Evolutionary conservation across 352 stramenopile species (phyloP).

Genomic region (Lagenidium giganteum): DNA sequence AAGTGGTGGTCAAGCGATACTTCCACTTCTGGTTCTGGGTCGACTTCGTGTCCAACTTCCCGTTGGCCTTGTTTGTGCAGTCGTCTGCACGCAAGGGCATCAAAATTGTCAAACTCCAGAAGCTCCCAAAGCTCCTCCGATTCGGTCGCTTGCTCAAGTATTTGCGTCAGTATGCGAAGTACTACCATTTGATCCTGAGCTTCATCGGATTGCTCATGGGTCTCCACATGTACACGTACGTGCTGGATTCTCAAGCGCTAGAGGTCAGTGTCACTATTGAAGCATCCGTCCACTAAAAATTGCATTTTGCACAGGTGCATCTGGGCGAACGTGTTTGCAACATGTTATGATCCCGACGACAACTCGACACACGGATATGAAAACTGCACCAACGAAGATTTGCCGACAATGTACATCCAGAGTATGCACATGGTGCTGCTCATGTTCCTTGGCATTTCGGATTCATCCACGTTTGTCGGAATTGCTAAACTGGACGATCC

Average conservation of each 20-base stretch:
- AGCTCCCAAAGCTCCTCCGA: conserved; percentile 78
- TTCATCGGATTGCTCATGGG: conserved; percentile 60
- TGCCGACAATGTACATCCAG: conserved; percentile 67
- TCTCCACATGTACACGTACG: conserved; percentile 57
- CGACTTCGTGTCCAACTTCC: conserved; percentile 80
- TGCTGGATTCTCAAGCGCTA: not conserved
- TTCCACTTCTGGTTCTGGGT: conserved; percentile 78
- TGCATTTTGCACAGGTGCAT: conserved; percentile 33
- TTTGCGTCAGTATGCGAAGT: conserved; percentile 79
- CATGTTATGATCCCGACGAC: conserved; percentile 32
- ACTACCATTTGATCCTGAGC: conserved; percentile 76
- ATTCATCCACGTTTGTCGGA: conserved; percentile 50
- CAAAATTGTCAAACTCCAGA: conserved; percentile 83
- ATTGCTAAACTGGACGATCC: conserved; percentile 51
- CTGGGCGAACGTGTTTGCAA: conserved; percentile 67
- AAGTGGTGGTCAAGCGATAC: conserved; percentile 58
- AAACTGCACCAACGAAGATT: conserved; percentile 17
- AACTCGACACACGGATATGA: conserved; percentile 23
- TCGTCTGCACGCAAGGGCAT: conserved; percentile 57
- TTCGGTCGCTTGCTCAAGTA: conserved; percentile 72
- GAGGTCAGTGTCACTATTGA: not conserved
- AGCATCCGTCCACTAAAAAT: no score
- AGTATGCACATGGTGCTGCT: conserved; percentile 67
- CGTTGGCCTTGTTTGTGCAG: conserved; percentile 58
- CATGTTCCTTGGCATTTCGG: conserved; percentile 77